Evolutionary conservation across 1,284 basidiomycete species (phyloP), one percentile per base, ranked within the genome.

Genomic region (Microbotryum lychnidis-dioicae): DNA sequence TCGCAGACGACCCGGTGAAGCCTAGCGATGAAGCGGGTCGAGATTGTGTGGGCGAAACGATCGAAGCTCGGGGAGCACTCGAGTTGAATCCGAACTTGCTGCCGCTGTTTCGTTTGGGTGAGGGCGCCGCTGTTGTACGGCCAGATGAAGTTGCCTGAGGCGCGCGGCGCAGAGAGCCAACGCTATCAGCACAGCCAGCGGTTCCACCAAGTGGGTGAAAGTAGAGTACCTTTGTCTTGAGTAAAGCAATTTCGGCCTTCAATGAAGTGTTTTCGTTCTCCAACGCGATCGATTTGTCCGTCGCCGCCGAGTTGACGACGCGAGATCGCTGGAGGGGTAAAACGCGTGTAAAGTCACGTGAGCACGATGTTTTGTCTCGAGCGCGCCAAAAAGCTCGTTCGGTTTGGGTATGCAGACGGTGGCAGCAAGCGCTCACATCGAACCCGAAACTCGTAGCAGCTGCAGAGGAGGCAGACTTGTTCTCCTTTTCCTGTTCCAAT

Each of bases 401-500:
- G 48, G 21, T 14, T 12, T 23, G 48, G 29, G 5, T 42, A 0
- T 4, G 14, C 48, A 23, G 48, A 23, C 12, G 16, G 10, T 31
- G 31, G 31, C 31, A 23, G 48, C 48, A 50, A 29, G 31, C 48
- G 18, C 21, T 29, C 23, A 50, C 23, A 50, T 50, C 48, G 29
- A 50, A 29, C 12, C 48, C 21, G 8, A n/a, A 42, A 9, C n/a
- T 44, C 21, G 53, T 6, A 7, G 33, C 6, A 2, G 18, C 46
- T 7, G 47, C 18, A 16, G 27, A n/a, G 8, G 42, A n/a, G n/a
- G 47, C 8, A 23, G 21, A 14, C 6, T 10, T 27, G 7, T 54
- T 59, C 53, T 55, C 61, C 52, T 52, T 60, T 23, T 56, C 58
- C 54, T 52, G 37, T 18, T 63, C 54, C 21, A 60, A 51, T 6